A percentile compares a stretch with the other conserved stretches of the same genome.
Evolutionary conservation across 2,329 filamentous ascomycete species (phyloP).

Genomic region (Dactylonectria macrodidyma): DNA sequence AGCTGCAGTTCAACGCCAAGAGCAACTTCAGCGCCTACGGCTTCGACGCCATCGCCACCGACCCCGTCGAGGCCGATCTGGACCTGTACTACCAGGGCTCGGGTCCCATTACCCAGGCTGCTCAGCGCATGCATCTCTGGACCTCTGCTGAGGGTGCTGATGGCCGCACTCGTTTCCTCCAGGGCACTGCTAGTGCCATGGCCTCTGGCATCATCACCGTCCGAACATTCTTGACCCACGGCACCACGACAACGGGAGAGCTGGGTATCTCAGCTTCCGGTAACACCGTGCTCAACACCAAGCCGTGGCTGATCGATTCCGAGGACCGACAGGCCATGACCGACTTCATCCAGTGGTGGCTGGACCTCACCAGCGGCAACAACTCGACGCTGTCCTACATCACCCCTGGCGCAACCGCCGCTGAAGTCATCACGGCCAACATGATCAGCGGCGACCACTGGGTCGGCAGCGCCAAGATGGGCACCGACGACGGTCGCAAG

Average conservation of each 20-base stretch:
- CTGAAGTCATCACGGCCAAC: constrained; percentile 41
- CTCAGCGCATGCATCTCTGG: constrained; percentile 48
- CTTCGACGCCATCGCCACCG: constrained; percentile 40
- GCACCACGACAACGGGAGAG: constrained; percentile 43
- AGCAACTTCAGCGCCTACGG: constrained; percentile 45
- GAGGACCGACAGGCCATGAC: constrained; percentile 46
- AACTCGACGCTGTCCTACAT: constrained; percentile 44
- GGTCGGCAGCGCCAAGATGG: constrained; percentile 57
- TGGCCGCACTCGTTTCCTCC: constrained; percentile 42
- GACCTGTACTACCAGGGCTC: constrained; percentile 47
- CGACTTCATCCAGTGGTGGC: constrained; percentile 45
- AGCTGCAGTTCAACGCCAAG: constrained; percentile 44
- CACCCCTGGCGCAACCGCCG: constrained; percentile 38
- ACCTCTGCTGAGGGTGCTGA: constrained; percentile 44
- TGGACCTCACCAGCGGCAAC: constrained; percentile 38
- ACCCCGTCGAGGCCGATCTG: constrained; percentile 38
- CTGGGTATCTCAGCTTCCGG: constrained; percentile 43
- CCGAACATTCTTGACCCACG: constrained; percentile 44
- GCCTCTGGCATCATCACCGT: constrained; percentile 42
- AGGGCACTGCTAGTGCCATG: constrained; percentile 47
- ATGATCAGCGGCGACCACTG: constrained; percentile 49
- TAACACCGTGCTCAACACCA: constrained; percentile 47
- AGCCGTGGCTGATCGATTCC: constrained; percentile 47
- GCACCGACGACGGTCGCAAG: constrained; percentile 63
- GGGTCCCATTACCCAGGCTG: constrained; percentile 46